phyloP scores from a whole-genome alignment of 2,329 filamentous ascomycete genomes.

The Davidsoniella virescens region DNA sequence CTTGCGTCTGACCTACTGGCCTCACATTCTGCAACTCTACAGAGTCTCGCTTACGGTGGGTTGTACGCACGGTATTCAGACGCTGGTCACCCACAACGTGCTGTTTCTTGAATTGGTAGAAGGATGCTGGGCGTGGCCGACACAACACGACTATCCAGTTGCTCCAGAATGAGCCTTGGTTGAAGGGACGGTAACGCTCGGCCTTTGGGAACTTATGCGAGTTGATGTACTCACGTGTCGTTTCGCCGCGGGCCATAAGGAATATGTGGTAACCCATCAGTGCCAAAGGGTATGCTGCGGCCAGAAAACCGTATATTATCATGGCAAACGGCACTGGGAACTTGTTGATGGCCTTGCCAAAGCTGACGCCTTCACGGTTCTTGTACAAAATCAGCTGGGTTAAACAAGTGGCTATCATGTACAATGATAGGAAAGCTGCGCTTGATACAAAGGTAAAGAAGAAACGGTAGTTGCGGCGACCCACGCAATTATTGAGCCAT shows the following conservation, averaged over 20 bases:
- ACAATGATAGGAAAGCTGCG: slow-evolving; percentile 59
- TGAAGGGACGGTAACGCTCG: slow-evolving; percentile 83
- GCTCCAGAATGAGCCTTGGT: slow-evolving; percentile 53
- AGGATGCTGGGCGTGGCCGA: slow-evolving; percentile 72
- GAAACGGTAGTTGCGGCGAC: slow-evolving; percentile 91
- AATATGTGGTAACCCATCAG: slow-evolving; percentile 83
- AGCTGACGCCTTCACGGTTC: slow-evolving; percentile 45
- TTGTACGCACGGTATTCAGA: slow-evolving; percentile 37
- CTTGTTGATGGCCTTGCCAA: slow-evolving; percentile 49
- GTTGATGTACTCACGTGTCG: slow-evolving; percentile 89
- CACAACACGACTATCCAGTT: slow-evolving; percentile 74
- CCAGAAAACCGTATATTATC: slow-evolving; percentile 65
- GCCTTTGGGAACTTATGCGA: slow-evolving; percentile 88
- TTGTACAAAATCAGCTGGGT: slow-evolving; percentile 64
- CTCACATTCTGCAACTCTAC: slow-evolving; percentile 54
- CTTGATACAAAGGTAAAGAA: slow-evolving; percentile 85
- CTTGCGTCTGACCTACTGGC: slow-evolving; percentile 3
- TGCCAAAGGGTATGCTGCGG: slow-evolving; percentile 63
- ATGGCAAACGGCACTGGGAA: slow-evolving; percentile 77
- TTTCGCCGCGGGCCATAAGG: slow-evolving; percentile 79
- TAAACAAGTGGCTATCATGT: slow-evolving; percentile 62
- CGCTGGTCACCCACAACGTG: slow-evolving; percentile 75
- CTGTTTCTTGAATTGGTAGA: slow-evolving; percentile 66
- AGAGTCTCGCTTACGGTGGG: slow-evolving; percentile 25
- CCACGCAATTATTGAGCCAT: slow-evolving; percentile 97